Base-by-base conservation (phyloP, 2,329 filamentous ascomycete genomes). In the Pseudocercospora eumusae region DNA sequence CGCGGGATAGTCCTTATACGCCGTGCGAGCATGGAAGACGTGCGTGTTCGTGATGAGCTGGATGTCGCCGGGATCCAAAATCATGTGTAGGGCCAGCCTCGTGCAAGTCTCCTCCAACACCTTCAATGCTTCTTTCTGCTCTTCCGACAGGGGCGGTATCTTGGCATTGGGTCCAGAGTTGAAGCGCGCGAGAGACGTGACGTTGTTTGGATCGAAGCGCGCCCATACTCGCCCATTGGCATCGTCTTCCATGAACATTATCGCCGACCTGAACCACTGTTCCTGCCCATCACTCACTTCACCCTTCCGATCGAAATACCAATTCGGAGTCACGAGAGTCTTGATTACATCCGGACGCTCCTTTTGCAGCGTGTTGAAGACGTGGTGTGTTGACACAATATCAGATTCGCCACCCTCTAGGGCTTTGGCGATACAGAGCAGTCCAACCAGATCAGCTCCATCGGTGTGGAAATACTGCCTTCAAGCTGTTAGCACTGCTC, bases 231-330 rank as follows among this genome's bases (percentile, higher is more conserved):
- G 81, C 13, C 83, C 83, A 69, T 87, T 82, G 6, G 84, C 83
- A 6, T 83, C 85, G 4, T 84, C 85, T 79, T 96, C 91, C 3
- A 92, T 79, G 75, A 92, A 96, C 69, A 95, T 85, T 18, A 96
- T 85, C 27, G 66, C 61, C 42, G 65, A 68, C 28, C 61, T 56
- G 58, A 64, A 69, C 57, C 68, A 74, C 21, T 66, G 69, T 56
- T 93, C 85, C 76, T 96, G 83, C 10, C 90, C 91, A n/a, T 82
- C 79, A 28, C 86, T 90, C 1, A 85, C 86, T 80, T 96, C 92
- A 13, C 92, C 92, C 79, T 96, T 96, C 60, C 92, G 88, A 77
- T 96, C 92, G 75, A 96, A 93, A 79, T 96, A 95, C 92, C 92
- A 96, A 65, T 92, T 86, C 0, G 92, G 91, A 73, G 88, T 79